Evolutionary conservation across 306 rosid genomes (phyloP).

Genomic region (Medicago arabica): DNA sequence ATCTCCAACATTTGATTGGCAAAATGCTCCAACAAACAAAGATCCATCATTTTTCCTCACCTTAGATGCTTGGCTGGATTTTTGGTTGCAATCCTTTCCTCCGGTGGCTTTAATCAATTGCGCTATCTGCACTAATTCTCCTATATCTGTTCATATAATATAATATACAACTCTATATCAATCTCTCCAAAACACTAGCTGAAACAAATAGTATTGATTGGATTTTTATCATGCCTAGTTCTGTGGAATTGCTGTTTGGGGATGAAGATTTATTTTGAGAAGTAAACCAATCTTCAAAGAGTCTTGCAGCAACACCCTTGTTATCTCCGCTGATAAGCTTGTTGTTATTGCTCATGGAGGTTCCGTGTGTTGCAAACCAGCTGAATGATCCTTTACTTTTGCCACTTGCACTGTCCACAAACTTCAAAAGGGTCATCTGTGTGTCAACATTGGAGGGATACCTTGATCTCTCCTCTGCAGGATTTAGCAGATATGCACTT

Average conservation of each 20-base stretch:
- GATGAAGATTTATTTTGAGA: constrained; percentile 25
- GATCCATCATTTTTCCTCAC: constrained; percentile 77
- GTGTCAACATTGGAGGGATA: constrained; percentile 66
- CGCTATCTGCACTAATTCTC: constrained; percentile 51
- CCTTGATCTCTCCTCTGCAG: constrained; percentile 68
- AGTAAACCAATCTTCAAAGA: constrained; percentile 79
- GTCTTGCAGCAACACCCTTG: constrained; percentile 84
- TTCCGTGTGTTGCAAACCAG: constrained; percentile 86
- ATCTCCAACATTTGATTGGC: constrained; percentile 94
- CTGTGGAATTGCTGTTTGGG: constrained; percentile 37
- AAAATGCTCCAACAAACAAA: constrained; percentile 81
- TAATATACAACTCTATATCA: background rate
- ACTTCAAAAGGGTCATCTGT: constrained; percentile 71
- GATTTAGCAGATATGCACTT: constrained; percentile 77
- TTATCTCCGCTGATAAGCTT: constrained; percentile 87
- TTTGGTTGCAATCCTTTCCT: constrained; percentile 56
- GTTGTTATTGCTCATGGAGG: constrained; percentile 87
- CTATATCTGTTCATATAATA: constrained; percentile 39
- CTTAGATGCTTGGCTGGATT: constrained; percentile 60
- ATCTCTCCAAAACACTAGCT: background rate
- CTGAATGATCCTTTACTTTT: constrained; percentile 68
- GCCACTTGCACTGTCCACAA: constrained; percentile 60
- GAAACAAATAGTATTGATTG: background rate
- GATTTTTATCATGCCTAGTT: constrained; percentile 40
- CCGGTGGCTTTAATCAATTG: constrained; percentile 63